Evolutionary conservation across 2,329 filamentous ascomycete species (phyloP).

Genomic region (Ceratocystis eucalypticola): DNA sequence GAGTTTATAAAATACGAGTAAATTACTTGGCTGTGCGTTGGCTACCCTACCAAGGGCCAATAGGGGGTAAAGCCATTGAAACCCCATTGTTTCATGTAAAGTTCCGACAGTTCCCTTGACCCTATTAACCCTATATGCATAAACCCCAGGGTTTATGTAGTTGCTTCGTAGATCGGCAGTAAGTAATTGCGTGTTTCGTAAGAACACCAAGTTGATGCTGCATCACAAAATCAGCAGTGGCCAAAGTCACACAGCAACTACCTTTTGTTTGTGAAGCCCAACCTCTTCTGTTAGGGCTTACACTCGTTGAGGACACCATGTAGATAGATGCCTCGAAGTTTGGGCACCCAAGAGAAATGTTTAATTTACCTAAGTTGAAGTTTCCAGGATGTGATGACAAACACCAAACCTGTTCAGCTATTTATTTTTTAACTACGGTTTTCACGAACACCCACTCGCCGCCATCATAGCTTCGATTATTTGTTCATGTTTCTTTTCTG

Average conservation of each 20-base stretch:
- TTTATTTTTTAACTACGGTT: not conserved
- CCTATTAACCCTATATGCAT: not conserved
- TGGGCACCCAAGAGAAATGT: not conserved
- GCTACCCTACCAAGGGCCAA: not conserved
- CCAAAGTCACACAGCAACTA: not conserved
- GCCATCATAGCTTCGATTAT: too few relatives aligned
- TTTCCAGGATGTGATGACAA: not conserved
- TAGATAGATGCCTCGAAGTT: not conserved
- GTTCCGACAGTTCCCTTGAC: not conserved
- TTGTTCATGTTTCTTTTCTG: not conserved
- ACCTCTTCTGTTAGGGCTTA: not conserved
- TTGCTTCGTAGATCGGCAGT: too few relatives aligned
- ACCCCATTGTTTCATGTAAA: not conserved
- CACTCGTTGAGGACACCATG: too few relatives aligned
- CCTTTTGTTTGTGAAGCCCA: not conserved
- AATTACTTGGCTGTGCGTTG: not conserved
- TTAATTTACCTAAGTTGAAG: not conserved
- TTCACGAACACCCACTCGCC: too few relatives aligned
- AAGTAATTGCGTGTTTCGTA: too few relatives aligned
- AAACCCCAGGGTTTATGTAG: too few relatives aligned
- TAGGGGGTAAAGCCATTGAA: not conserved
- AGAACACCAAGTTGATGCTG: too few relatives aligned
- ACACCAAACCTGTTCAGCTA: not conserved
- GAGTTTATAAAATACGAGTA: not conserved
- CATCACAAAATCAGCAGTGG: not conserved